Conservation (phyloP, 805 yeast species). For the Wickerhamiella spandovensis region DNA sequence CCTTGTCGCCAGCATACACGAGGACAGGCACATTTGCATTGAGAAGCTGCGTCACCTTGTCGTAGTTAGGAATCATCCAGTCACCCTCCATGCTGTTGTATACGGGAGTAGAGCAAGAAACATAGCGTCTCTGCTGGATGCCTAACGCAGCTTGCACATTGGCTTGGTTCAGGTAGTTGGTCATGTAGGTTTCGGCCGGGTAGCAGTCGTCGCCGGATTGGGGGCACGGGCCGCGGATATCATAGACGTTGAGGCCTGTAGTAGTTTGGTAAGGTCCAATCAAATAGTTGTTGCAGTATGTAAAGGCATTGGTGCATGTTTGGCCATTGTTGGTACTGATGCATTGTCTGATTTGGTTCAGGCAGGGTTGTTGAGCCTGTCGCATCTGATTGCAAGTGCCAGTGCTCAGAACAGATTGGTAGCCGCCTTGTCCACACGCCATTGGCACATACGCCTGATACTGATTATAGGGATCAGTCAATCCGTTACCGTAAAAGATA, state of each 20-base stretch:
- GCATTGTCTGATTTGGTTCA: slow-evolving; percentile 55
- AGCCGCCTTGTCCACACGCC: slow-evolving; percentile 86
- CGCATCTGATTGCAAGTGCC: slow-evolving; percentile 56
- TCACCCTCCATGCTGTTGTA: slow-evolving; percentile 81
- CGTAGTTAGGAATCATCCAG: slow-evolving; percentile 82
- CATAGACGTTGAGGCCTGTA: slow-evolving; percentile 89
- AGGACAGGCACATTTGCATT: slow-evolving; percentile 68
- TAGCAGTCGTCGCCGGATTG: slow-evolving; percentile 43
- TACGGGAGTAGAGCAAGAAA: slow-evolving; percentile 62
- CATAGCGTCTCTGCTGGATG: slow-evolving; percentile 50
- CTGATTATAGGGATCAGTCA: slow-evolving; percentile 46
- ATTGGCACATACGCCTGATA: slow-evolving; percentile 72
- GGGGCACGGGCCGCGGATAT: slow-evolving; percentile 49
- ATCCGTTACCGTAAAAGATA: slow-evolving; percentile 81
- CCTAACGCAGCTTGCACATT: slow-evolving; percentile 71
- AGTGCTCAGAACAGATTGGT: slow-evolving; percentile 52
- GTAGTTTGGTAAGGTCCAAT: slow-evolving; percentile 57
- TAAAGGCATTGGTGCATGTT: slow-evolving; percentile 48
- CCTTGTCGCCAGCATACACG: slow-evolving; percentile 91
- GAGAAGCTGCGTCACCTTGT: slow-evolving; percentile 50
- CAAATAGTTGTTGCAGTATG: slow-evolving; percentile 81
- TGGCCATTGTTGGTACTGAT: slow-evolving; percentile 26
- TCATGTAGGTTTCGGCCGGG: slow-evolving; percentile 57
- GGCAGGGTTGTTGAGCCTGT: slow-evolving; percentile 33
- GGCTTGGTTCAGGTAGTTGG: slow-evolving; percentile 60